Percentiles rank a stretch among this genome's conserved stretches.
phyloP scores from a whole-genome alignment of 2,329 filamentous ascomycete genomes.

The Diaporthe sp. region DNA sequence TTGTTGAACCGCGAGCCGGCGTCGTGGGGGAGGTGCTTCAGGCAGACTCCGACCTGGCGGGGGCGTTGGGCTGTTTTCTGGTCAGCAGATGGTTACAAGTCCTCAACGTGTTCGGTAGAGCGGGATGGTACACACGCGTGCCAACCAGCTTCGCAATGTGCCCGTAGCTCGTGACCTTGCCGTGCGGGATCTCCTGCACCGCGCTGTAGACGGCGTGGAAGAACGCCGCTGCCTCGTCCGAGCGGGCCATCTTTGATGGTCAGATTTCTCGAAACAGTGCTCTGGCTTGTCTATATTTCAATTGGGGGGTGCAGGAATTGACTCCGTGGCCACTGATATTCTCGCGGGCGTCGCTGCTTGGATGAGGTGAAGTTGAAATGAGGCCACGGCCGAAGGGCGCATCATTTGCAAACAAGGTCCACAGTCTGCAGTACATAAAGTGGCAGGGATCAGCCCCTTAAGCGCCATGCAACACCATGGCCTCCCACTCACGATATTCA shows the following conservation, averaged over 20 bases:
- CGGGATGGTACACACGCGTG: slow-evolving; percentile 66
- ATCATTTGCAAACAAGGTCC: neutral
- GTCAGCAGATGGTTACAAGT: neutral
- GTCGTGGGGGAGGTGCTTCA: slow-evolving; percentile 82
- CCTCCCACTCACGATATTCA: neutral
- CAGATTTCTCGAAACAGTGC: fast-evolving
- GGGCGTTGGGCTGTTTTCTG: slow-evolving; percentile 69
- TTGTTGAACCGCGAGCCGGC: slow-evolving; percentile 70
- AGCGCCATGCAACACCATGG: neutral
- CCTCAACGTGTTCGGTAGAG: too few species aligned
- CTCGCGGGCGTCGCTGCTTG: neutral
- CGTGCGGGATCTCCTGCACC: slow-evolving; percentile 84
- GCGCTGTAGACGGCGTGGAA: slow-evolving; percentile 83
- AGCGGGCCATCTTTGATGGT: slow-evolving; percentile 68
- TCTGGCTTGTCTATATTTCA: neutral
- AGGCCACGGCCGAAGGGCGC: slow-evolving; percentile 10
- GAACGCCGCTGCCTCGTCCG: slow-evolving; percentile 80
- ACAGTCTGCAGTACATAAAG: neutral
- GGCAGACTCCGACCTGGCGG: slow-evolving; percentile 88
- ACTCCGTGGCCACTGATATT: neutral
- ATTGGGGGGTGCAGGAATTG: neutral
- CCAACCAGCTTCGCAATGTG: slow-evolving; percentile 80
- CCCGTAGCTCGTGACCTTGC: slow-evolving; percentile 89
- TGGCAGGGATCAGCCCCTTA: neutral
- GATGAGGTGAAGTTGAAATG: slow-evolving; percentile 7